Base-by-base conservation (phyloP, 495 filamentous ascomycete species). In the Echria macrotheca region DNA sequence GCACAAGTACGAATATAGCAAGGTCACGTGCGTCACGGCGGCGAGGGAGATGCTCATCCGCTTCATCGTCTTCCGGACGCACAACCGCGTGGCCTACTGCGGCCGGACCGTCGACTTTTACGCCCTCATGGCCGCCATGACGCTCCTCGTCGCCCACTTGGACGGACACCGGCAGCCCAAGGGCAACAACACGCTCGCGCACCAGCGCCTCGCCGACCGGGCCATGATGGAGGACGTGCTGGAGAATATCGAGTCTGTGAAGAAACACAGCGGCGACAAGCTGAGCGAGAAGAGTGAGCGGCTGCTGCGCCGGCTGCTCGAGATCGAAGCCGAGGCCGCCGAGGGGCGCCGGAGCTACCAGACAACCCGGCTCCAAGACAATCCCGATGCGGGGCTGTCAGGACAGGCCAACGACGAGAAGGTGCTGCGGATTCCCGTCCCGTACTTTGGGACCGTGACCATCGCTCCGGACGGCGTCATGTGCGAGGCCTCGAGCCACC, bases 171-270 rank as follows among this genome's bases (percentile, higher is more conserved):
- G 25, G 25, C 49, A 53, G 21, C n/a, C 21, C 28, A 1, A 53
- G 37, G 10, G 19, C 14, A 42, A 23, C 43, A 52, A 44, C 41
- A 47, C 63, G 22, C 55, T 68, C 14, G 64, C 65, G 3, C 69
- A 77, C 32, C 70, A 73, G 48, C 55, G 61, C 4, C 51, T 56
- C 3, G 59, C 61, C 38, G 75, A 78, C 56, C 67, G 69, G 9
- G 73, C 67, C 2, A 59, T 73, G 47, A 56, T 77, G 31, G 72
- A 77, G 18, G 64, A 70, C 18, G 60, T 56, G 9, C 58, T 62
- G n/a, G 64, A 72, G 49, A 63, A 35, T 21, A 71, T 73, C 60
- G 60, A 64, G 31, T 48, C 51, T n/a, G 33, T 69, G 17, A 61
- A 32, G 37, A 37, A 35, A 5, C 12, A 61, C 4, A 70, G 68